Conservation (phyloP, 345 rosid genomes). For the Limnanthes douglasii region DNA sequence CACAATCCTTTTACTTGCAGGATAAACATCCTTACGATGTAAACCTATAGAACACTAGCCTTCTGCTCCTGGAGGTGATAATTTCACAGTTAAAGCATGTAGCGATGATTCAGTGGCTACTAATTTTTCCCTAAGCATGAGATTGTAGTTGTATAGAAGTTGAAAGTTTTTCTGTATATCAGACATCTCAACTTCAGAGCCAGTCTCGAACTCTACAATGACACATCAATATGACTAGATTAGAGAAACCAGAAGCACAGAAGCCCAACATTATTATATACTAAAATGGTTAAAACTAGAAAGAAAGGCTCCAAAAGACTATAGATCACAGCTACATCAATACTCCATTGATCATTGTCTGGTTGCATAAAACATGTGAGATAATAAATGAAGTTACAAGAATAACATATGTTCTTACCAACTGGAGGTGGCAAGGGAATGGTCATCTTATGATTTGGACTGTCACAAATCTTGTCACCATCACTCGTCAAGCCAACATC, state of each 20-base stretch:
- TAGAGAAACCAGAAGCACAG: background rate
- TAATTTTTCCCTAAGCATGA: constrained; percentile 53
- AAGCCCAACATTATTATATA: background rate
- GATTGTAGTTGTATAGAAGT: constrained; percentile 53
- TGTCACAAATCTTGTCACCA: constrained; percentile 6
- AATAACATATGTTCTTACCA: constrained; percentile 25
- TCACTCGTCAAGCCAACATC: constrained; percentile 3
- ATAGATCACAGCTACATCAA: too few species aligned
- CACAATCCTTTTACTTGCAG: too few species aligned
- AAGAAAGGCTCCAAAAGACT: too few species aligned
- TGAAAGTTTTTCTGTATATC: constrained; percentile 51
- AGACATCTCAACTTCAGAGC: constrained; percentile 37
- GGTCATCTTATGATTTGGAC: constrained; percentile 3
- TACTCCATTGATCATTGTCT: background rate
- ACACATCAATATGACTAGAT: background rate
- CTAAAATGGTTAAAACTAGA: too few species aligned
- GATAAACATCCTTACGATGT: too few species aligned
- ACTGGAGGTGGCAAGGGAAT: constrained; percentile 48
- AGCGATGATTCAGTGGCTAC: constrained; percentile 38
- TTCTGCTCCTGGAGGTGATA: constrained; percentile 14
- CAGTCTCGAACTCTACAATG: constrained; percentile 45
- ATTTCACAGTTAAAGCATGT: constrained; percentile 17
- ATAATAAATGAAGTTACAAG: background rate
- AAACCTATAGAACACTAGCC: too few species aligned
- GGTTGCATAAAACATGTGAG: background rate